Evolutionary conservation across 257 asterid genomes (phyloP).

Genomic region (Schizonepeta tenuifolia): DNA sequence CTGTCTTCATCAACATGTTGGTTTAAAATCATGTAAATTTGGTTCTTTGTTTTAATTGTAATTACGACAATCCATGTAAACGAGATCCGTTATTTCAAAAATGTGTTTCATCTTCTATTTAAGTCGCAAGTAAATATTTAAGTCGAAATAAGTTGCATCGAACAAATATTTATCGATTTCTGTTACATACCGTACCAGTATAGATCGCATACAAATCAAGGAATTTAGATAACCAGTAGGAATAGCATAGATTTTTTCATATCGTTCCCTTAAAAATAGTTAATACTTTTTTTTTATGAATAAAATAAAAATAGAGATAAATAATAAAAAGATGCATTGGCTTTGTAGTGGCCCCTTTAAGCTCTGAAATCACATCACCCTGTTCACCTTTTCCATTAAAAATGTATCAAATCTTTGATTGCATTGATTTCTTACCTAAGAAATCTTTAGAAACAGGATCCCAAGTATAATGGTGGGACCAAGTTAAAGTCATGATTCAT

Average conservation of each 20-base stretch:
- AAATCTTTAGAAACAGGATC: slow-evolving; percentile 36
- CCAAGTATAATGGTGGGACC: slow-evolving; percentile 37
- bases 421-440: slow-evolving; percentile 45
- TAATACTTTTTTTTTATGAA: not conserved
- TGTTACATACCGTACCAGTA: no score
- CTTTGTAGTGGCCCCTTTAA: slow-evolving; percentile 17
- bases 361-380: slow-evolving; percentile 42
- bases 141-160: not conserved
- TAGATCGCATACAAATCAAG: no score
- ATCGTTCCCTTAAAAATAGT: not conserved
- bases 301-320: not conserved
- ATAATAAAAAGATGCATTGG: not conserved
- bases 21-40: slow-evolving; percentile 26
- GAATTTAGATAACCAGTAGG: not conserved
- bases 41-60: not conserved
- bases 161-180: no score
- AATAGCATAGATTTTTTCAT: not conserved
- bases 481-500: slow-evolving; percentile 42
- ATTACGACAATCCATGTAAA: not conserved
- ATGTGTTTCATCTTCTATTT: not conserved
- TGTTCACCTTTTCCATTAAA: slow-evolving; percentile 23
- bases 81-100: not conserved
- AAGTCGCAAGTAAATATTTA: no score
- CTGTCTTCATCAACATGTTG: slow-evolving; percentile 37
- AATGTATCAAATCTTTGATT: slow-evolving; percentile 34